phyloP scores from a whole-genome alignment of 805 yeast species.

The Metschnikowia colocasiae region DNA sequence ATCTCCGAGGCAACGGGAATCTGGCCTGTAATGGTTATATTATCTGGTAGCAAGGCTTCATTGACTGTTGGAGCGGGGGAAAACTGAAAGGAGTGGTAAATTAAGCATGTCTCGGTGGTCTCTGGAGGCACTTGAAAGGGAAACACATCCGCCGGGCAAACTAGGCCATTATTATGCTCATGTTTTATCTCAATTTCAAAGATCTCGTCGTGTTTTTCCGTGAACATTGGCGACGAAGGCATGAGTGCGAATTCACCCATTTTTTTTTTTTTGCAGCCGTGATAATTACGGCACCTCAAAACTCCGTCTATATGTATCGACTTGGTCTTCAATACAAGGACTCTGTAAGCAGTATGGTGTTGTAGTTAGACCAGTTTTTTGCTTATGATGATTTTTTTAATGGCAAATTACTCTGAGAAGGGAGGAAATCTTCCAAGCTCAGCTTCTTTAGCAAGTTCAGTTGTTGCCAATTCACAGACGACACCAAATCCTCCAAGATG shows the following conservation, averaged over 20 bases:
- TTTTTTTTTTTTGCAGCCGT: constrained; percentile 1
- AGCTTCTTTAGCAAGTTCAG: not conserved
- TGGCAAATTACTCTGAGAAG: not conserved
- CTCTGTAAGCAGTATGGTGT: not conserved
- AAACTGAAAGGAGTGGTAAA: not conserved
- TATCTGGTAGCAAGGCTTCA: constrained; percentile 1
- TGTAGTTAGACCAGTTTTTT: not conserved
- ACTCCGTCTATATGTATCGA: not conserved
- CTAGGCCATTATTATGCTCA: not conserved
- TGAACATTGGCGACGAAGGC: constrained; percentile 1
- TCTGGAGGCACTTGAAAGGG: not conserved
- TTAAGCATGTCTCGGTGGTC: not conserved
- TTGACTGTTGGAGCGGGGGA: not conserved
- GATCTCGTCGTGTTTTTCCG: not conserved
- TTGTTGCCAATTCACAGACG: not conserved
- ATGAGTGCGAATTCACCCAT: not conserved
- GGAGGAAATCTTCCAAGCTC: not conserved
- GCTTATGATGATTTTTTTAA: not conserved
- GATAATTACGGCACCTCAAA: not conserved
- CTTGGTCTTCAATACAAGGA: not conserved
- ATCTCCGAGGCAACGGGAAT: not conserved
- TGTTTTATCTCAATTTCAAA: not conserved
- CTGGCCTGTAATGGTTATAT: not conserved
- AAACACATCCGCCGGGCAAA: constrained; percentile 3
- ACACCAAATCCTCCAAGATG: not conserved